A percentile compares a stretch with the other conserved stretches of the same genome.
phyloP scores from a whole-genome alignment of 2,329 filamentous ascomycete genomes.

The Macrophomina pseudophaseolina region DNA sequence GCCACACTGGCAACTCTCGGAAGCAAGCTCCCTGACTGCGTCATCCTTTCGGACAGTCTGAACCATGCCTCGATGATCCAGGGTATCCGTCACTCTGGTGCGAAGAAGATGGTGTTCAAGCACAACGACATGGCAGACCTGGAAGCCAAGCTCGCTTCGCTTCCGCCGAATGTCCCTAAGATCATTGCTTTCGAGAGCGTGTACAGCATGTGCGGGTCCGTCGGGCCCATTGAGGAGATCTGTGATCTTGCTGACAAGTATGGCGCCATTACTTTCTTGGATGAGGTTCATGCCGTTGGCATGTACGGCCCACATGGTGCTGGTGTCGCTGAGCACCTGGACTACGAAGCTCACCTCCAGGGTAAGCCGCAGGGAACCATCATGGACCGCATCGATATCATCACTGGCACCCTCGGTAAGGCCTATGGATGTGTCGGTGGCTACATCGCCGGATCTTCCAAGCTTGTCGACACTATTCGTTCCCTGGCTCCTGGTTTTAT shows the following conservation, averaged over 20 bases:
- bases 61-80: conserved; percentile 99
- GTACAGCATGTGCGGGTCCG: conserved; percentile 98
- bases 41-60: conserved; percentile 95
- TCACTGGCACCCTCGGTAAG: conserved; percentile 95
- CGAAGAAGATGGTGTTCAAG: conserved; percentile 97
- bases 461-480: conserved; percentile 89
- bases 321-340: conserved; percentile 95
- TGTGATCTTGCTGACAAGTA: conserved; percentile 98
- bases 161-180: conserved; percentile 86
- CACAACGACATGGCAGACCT: conserved; percentile 96
- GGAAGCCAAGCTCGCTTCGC: conserved; percentile 86
- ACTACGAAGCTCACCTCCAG: conserved; percentile 83
- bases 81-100: conserved; percentile 95
- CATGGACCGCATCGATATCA: conserved; percentile 97
- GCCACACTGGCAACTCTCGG: conserved; percentile 95
- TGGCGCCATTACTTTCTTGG: conserved; percentile 94
- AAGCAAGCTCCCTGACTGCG: conserved; percentile 93
- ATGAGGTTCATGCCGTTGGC: conserved; percentile 98
- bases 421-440: conserved; percentile 97
- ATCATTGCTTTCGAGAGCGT: conserved; percentile 99
- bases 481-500: conserved; percentile 97
- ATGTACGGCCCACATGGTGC: conserved; percentile 98
- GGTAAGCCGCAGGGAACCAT: conserved; percentile 80
- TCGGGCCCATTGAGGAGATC: conserved; percentile 93
- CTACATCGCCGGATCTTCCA: conserved; percentile 89